These are phyloP conservation scores for Jacaranda copaia DNA, from an alignment of 257 asterid species.

Conservation along the genomic window DNA sequence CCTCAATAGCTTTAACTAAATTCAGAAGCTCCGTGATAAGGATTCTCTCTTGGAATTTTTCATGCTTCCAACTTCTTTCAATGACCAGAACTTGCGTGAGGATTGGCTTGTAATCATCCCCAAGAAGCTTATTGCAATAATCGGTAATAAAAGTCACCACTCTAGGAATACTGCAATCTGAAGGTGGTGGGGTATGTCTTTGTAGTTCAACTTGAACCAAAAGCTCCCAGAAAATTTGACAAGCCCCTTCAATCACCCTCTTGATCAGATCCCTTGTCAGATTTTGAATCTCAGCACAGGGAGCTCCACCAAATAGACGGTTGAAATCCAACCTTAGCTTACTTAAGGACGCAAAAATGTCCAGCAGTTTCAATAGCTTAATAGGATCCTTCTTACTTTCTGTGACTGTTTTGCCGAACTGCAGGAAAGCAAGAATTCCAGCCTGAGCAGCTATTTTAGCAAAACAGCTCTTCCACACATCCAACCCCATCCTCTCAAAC, in stretches of 20 bases:
- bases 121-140: constrained; percentile 86
- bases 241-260: constrained; percentile 81
- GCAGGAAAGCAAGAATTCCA: constrained; percentile 80
- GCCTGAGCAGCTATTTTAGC: constrained; percentile 88
- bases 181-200: constrained; percentile 78
- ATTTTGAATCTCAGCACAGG: constrained; percentile 84
- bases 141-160: constrained; percentile 80
- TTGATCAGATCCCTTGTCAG: constrained; percentile 81
- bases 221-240: constrained; percentile 94
- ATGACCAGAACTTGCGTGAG: constrained; percentile 82
- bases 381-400: constrained; percentile 93
- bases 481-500: constrained; percentile 80
- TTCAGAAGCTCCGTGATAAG: constrained; percentile 65
- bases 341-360: constrained; percentile 79
- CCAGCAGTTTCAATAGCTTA: constrained; percentile 78
- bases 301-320: constrained; percentile 84
- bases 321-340: constrained; percentile 89
- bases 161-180: constrained; percentile 81
- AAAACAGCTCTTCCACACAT: constrained; percentile 82
- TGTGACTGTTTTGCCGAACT: constrained; percentile 83
- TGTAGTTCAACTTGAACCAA: constrained; percentile 88
- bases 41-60: constrained; percentile 71
- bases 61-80: constrained; percentile 88
- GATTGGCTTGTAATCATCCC: constrained; percentile 77
- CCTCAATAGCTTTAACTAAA: constrained; percentile 69